Evolutionary conservation across 225 moss, liverwort and hornwort genomes (phyloP), one percentile per base, ranked within the genome.

Genomic region (Straminergon stramineum): DNA sequence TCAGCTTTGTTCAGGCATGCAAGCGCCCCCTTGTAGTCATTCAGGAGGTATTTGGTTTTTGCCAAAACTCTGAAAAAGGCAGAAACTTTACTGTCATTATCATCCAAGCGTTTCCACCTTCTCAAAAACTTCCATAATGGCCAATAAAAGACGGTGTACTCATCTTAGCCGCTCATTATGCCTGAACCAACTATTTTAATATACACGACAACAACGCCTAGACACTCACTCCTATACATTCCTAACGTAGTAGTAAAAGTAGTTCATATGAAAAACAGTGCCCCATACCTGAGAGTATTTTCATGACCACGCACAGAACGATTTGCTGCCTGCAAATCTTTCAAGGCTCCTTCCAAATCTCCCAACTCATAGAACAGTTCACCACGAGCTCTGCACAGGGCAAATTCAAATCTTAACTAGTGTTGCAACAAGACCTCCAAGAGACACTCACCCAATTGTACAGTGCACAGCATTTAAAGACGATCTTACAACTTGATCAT

Each of bases 281-380:
- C 10, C 17, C 45, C 51, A 37, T 94, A 94, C 92, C 71, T 85
- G 70, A 94, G 88, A n/a, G 94, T 94, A 53, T 89, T 88, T 86
- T 90, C 91, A 86, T 93, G 93, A 80, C 66, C 85, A 45, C 88
- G 91, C 39, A 58, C 85, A 66, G 51, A 73, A 63, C 90, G 91
- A 84, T 90, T 92, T 21, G 93, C 91, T 67, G 85, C 52, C 84
- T 89, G 93, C 79, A 94, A 48, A 81, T 94, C 92, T 53, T 62
- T 87, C 89, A 94, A 89, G 23, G 94, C 94, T n/a, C 90, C 92
- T 84, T 93, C 90, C 51, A 89, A 91, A 43, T 94, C 91, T 55
- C 92, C 94, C 90, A 94, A 52, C 86, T 93, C 90, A 83, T 91
- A 93, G 26, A 91, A 68, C 23, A 94, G 75, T 68, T 94, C 92